Base-by-base conservation (phyloP, 495 filamentous ascomycete species). In the Aspergillus homomorphus region DNA sequence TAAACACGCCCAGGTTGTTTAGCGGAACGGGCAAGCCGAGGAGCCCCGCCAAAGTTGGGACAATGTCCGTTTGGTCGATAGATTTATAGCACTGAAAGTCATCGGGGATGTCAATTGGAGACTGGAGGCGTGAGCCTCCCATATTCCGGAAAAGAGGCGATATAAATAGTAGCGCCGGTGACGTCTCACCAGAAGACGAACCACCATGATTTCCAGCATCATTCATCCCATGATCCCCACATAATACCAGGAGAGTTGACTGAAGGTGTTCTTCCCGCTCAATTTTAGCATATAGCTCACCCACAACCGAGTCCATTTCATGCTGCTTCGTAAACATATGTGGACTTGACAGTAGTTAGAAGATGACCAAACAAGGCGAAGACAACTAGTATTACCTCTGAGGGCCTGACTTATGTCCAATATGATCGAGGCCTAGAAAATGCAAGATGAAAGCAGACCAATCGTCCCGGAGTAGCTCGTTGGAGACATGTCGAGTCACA, bases 181-280 rank as follows among this genome's bases (percentile, higher is more conserved):
- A 96, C 10, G 94, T 98, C 75, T 99, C 94, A 6, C 95, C 91
- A 18, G 89, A 82, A 3, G 89, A 88, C 19, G 95, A 96, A 7
- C 93, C 94, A 12, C 94, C 94, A 70, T 99, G 94, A 66, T 98
- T 98, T 3, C 94, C 94, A 41, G 91, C 94, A 63, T 98, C 94
- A 65, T 97, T 99, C 94, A 99, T 99, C 19, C 94, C 94, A 69
- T 99, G 94, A 67, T 99, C 94, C 45, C 94, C 94, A 54, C 86
- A 90, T 8, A 99, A 74, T 1, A 99, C 83, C 51, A 99, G 82
- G 16, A 98, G 78, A 3, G 93, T 91, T 19, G 85, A 88, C 38
- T 83, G 65, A 2, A 96, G 83, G 70, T 96, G 87, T 4, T 76
- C 61, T 43, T 89, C 67, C 1, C 75, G 77, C 65, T 87, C 82